Conservation (phyloP, 2,329 filamentous ascomycete genomes). For the Geosmithia putterillii region DNA sequence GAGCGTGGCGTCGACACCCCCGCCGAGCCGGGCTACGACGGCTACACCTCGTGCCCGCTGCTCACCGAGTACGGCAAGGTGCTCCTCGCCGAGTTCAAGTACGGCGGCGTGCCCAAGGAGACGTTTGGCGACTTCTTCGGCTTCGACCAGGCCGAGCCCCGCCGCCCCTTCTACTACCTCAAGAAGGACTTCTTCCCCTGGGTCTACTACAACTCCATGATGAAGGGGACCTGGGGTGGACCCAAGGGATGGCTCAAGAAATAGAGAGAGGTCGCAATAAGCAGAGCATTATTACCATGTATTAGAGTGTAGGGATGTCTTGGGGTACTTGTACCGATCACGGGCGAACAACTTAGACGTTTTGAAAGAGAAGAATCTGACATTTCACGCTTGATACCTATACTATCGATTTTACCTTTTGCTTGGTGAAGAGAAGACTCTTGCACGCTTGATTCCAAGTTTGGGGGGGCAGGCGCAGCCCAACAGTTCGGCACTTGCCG, state of each 20-base stretch:
- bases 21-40: conserved; percentile 32
- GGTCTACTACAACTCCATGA: conserved; percentile 48
- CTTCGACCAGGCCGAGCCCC: conserved; percentile 43
- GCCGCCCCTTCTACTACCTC: conserved; percentile 45
- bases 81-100: conserved; percentile 53
- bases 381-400: no score
- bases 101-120: conserved; percentile 49
- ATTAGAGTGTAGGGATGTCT: neutral
- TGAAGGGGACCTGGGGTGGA: conserved; percentile 51
- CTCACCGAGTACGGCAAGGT: conserved; percentile 48
- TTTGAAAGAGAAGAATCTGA: no score
- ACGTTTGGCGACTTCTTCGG: conserved; percentile 43
- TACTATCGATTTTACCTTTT: no score
- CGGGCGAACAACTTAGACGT: no score
- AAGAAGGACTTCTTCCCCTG: conserved; percentile 59
- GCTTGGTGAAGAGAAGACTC: no score
- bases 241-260: conserved; percentile 35
- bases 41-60: conserved; percentile 43
- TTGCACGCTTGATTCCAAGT: no score
- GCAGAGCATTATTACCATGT: neutral
- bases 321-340: no score
- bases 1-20: conserved; percentile 30
- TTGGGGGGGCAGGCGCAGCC: no score
- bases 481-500: no score
- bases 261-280: neutral